These are phyloP conservation scores for Crinitomyces ghanaensis DNA, from an alignment of 805 yeast species.

Conservation along the genomic window DNA sequence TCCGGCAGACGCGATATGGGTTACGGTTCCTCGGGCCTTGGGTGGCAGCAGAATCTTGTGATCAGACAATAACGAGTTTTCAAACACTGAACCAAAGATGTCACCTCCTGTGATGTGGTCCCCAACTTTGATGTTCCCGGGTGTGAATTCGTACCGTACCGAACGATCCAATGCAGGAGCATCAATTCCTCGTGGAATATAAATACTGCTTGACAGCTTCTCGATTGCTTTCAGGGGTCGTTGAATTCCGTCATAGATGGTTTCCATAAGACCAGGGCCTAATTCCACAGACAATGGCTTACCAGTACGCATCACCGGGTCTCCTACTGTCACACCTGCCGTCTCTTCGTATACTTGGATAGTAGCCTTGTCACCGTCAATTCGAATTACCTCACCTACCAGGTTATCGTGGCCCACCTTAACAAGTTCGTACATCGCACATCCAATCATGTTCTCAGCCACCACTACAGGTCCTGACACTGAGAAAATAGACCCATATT, in stretches of 20 bases:
- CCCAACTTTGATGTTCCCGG: conserved; percentile 71
- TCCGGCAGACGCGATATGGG: conserved; percentile 81
- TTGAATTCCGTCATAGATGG: conserved; percentile 98
- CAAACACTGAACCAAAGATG: conserved; percentile 85
- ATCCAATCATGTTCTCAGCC: conserved; percentile 98
- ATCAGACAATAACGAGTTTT: conserved; percentile 83
- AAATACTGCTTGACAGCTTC: conserved; percentile 78
- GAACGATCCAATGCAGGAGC: conserved; percentile 89
- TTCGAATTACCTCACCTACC: conserved; percentile 98
- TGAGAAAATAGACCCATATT: conserved; percentile 72
- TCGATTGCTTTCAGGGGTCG: conserved; percentile 93
- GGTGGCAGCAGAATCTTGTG: conserved; percentile 96
- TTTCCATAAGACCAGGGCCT: conserved; percentile 99
- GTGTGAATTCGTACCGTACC: conserved; percentile 75
- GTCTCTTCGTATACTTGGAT: conserved; percentile 99
- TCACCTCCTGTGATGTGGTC: conserved; percentile 99
- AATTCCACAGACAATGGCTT: conserved; percentile 97
- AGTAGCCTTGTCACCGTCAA: conserved; percentile 92
- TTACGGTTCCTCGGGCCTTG: conserved; percentile 95
- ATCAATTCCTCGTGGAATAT: conserved; percentile 97
- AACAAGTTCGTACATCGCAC: conserved; percentile 99
- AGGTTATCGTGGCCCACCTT: conserved; percentile 94
- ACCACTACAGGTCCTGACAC: conserved; percentile 97
- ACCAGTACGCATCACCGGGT: conserved; percentile 96
- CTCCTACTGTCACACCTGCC: conserved; percentile 98